Evolutionary conservation across 202 grass and related monocot species (phyloP).

Genomic region (Setaria viridis): DNA sequence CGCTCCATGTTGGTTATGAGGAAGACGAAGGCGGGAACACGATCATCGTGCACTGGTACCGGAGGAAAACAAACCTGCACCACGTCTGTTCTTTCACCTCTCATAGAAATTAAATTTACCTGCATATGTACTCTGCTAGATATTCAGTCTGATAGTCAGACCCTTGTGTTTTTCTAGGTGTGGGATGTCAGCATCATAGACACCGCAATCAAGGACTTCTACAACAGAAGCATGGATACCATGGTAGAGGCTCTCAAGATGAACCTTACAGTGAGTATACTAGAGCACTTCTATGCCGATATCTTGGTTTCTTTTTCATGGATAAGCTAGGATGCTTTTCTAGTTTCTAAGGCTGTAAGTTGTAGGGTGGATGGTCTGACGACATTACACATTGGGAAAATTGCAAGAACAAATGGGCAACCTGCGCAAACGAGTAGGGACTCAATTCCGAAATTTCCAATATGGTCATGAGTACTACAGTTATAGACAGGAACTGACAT

Average conservation of each 20-base stretch:
- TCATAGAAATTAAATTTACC: not conserved
- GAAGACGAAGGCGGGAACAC: slow-evolving; percentile 88
- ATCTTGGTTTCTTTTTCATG: not conserved
- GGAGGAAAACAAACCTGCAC: slow-evolving; percentile 83
- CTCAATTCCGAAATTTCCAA: slow-evolving; percentile 1
- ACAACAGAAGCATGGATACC: slow-evolving; percentile 61
- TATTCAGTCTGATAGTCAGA: not conserved
- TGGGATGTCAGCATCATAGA: slow-evolving; percentile 93
- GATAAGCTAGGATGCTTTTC: not conserved
- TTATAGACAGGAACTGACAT: not conserved
- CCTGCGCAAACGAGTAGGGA: slow-evolving; percentile 74
- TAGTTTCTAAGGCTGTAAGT: not conserved
- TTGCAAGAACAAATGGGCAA: slow-evolving; percentile 57
- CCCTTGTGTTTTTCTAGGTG: slow-evolving; percentile 51
- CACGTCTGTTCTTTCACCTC: slow-evolving; percentile 49
- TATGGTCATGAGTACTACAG: not conserved
- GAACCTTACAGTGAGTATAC: slow-evolving; percentile 74
- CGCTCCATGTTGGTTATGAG: slow-evolving; percentile 72
- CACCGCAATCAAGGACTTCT: slow-evolving; percentile 70
- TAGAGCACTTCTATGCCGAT: not conserved
- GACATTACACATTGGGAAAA: slow-evolving; percentile 67
- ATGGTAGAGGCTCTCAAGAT: slow-evolving; percentile 73
- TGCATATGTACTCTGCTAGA: not conserved
- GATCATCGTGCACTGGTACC: slow-evolving; percentile 78
- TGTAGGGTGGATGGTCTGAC: slow-evolving; percentile 74